Percentiles rank a stretch among this genome's conserved stretches.
phyloP scores from a whole-genome alignment of 1,284 basidiomycete species.

The Anthracocystis walkeri region DNA sequence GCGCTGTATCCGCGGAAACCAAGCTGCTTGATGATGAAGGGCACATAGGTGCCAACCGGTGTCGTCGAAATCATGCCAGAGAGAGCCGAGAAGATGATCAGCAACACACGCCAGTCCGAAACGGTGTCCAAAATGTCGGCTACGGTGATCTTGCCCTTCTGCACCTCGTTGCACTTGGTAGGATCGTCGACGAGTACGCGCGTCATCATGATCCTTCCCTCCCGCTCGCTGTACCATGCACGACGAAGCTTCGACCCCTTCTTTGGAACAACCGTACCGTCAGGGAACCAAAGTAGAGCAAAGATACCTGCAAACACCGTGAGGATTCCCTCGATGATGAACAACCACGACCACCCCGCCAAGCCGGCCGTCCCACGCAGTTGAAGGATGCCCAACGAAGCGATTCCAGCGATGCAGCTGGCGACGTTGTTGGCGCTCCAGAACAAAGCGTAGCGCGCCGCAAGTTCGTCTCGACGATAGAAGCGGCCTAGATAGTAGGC shows the following conservation, averaged over 20 bases:
- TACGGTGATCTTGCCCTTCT: neutral
- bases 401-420: constrained; percentile 2
- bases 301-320: constrained; percentile 1
- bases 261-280: neutral
- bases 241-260: neutral
- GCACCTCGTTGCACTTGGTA: constrained; percentile 5
- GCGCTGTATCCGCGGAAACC: constrained; percentile 2
- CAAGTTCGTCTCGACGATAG: constrained; percentile 4
- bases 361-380: neutral
- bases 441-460: neutral
- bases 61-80: neutral
- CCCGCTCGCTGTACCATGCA: constrained; percentile 1
- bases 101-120: neutral
- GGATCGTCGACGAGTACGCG: constrained; percentile 3
- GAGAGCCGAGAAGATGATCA: neutral
- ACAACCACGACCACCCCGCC: constrained; percentile 2
- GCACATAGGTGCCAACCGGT: neutral
- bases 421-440: constrained; percentile 6
- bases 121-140: neutral
- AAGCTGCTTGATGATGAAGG: constrained; percentile 1
- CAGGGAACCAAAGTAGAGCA: constrained; percentile 5
- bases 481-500: constrained; percentile 3
- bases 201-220: constrained; percentile 4
- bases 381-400: neutral
- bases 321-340: neutral